phyloP scores from a whole-genome alignment of 2,329 filamentous ascomycete genomes.

The Phaeosphaeria sp. region DNA sequence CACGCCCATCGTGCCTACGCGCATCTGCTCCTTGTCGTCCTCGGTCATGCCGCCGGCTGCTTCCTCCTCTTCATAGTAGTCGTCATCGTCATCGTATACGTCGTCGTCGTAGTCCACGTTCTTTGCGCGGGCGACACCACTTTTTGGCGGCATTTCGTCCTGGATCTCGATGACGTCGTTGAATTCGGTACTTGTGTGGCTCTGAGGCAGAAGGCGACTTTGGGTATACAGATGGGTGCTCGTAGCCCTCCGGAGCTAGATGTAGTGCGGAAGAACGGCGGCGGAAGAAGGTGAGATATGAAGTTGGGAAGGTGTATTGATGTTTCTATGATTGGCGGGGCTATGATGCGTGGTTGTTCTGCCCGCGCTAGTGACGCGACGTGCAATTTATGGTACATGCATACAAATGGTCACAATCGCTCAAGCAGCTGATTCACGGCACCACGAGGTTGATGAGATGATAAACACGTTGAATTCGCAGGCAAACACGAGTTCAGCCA shows the following conservation, averaged over 20 bases:
- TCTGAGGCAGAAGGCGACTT: not conserved
- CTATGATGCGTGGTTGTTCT: not conserved
- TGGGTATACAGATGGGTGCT: not conserved
- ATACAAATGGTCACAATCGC: not conserved
- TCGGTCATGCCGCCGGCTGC: slow-evolving; percentile 31
- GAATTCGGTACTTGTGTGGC: not conserved
- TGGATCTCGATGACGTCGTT: not conserved
- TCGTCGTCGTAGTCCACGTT: slow-evolving; percentile 58
- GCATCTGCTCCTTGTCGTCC: slow-evolving; percentile 60
- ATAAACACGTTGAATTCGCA: not conserved
- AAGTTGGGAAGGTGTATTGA: not conserved
- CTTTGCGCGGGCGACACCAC: slow-evolving; percentile 52
- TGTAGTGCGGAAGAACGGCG: not conserved
- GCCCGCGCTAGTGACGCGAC: not conserved
- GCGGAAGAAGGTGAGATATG: not conserved
- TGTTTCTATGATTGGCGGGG: not conserved
- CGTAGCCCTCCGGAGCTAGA: not conserved
- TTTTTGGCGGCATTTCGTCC: slow-evolving; percentile 42
- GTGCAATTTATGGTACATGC: not conserved
- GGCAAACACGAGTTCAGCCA: too few relatives aligned
- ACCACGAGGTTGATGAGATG: not conserved
- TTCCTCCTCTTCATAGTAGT: slow-evolving; percentile 43
- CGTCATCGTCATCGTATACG: slow-evolving; percentile 60
- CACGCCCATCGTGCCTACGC: slow-evolving; percentile 70
- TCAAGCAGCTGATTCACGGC: too few relatives aligned